Base-by-base conservation (phyloP, 768 basidiomycete species). In the Tulasnella sp. region DNA sequence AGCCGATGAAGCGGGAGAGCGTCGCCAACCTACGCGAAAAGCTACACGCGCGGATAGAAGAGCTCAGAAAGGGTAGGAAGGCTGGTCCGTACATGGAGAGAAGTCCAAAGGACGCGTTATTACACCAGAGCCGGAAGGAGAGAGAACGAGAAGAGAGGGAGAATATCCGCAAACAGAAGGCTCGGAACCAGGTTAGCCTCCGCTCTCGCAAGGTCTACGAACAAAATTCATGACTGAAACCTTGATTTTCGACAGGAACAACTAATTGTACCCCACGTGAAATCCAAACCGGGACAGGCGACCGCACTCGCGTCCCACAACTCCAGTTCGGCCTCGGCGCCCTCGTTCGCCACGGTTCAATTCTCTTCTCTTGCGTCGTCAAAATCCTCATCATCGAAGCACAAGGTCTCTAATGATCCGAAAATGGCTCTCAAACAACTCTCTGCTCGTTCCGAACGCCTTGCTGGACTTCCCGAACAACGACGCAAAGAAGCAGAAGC, bases 401-500 rank as follows among this genome's bases (percentile, higher is more conserved):
- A 93, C 82, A 92, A 93, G 85, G 91, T 92, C 0, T 88, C 92
- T 2, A 91, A 95, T 0, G 94, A 97, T 84, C 95, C 97, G 1
- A 87, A 91, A 12, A 94, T 95, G 83, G 98, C 98, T 0, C 90
- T 99, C 14, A 89, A 90, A 3, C 94, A 96, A 81, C 89, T 99
- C 14, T 86, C 91, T 14, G 89, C 91, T 44, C 92, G 93, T 41
- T 94, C 95, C 84, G 92, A 92, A 83, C 94, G 93, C 83, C 87
- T 98, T 1, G 91, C 92, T 0, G 85, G 89, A 0, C 83, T 99
- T 81, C 92, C 95, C 0, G 95, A 93, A 73, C 96, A 96, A 79
- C 95, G 95, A 84, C 91, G 95, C 41, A 93, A 93, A 83, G 89
- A 89, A 72, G 90, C 92, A 18, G 92, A 94, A 85, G 96, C 96